phyloP scores from a whole-genome alignment of 2,329 filamentous ascomycete genomes.

The Aspergillus carbonarius region DNA sequence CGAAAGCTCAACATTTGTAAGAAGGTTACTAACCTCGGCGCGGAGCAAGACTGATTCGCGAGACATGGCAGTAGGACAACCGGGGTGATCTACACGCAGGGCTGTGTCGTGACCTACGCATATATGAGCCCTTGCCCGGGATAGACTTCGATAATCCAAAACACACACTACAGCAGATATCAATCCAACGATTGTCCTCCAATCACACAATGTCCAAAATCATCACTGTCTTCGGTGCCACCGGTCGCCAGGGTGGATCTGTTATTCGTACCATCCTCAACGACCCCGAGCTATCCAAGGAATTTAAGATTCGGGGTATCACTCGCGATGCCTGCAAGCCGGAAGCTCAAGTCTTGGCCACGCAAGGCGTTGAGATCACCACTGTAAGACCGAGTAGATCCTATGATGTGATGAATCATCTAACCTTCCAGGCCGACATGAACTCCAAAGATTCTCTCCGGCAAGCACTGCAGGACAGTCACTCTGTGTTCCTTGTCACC shows the following conservation, averaged over 20 bases:
- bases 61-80: not conserved
- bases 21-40: not conserved
- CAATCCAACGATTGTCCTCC: not conserved
- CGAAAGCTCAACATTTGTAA: not conserved
- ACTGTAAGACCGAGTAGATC: not conserved
- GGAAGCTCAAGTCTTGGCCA: conserved; percentile 1
- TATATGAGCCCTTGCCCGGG: too few species aligned
- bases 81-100: too few species aligned
- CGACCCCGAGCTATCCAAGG: not conserved
- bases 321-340: conserved; percentile 7
- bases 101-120: too few species aligned
- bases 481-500: conserved; percentile 53
- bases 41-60: not conserved
- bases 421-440: conserved; percentile 35
- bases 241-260: conserved; percentile 2
- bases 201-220: conserved; percentile 6
- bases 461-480: conserved; percentile 43
- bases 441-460: conserved; percentile 41
- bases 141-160: too few species aligned
- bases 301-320: conserved; percentile 10
- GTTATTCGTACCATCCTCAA: conserved; percentile 1
- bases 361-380: not conserved
- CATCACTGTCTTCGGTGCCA: conserved; percentile 7
- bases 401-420: too few species aligned
- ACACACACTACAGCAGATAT: not conserved